Evolutionary conservation across 1,284 basidiomycete genomes (phyloP), one percentile per base, ranked within the genome.

Genomic region (Irpex sp.): DNA sequence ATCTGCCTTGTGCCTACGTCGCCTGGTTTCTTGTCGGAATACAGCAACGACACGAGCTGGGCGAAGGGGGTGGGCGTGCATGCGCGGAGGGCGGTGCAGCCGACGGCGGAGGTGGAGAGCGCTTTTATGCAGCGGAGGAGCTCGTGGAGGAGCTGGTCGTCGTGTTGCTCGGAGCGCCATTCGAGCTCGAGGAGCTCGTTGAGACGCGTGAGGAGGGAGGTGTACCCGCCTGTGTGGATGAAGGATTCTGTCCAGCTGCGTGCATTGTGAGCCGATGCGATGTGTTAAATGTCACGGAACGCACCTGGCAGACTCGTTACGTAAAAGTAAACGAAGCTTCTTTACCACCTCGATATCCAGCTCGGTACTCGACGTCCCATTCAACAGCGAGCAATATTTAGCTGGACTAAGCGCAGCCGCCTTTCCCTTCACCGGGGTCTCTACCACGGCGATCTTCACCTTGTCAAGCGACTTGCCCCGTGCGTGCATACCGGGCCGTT

Each of bases 81-180:
- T 65, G 85, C 89, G 9, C 93, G 88, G 2, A 99, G 83, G 0
- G 96, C 94, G 36, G 85, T 85, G 70, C 86, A 92, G 11, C 90
- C 91, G 44, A 95, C 92, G 7, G 90, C 88, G 1, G 96, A 97
- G 0, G 96, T 96, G 0, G 91, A 89, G 1, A 99, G 81, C 0
- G 93, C 97, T 74, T 97, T 97, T 76, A 99, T 87, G 77, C 96
- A 98, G 2, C 96, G 88, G 34, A 99, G 80, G 0, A 99, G 79
- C 74, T 98, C 97, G 70, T 97, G 91, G 6, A 99, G 82, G 57
- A 97, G 82, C 74, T 96, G 89, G 74, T 99, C 97, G 72, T 98
- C 97, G 70, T 97, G 96, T 73, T 98, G 96, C 74, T 99, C 97
- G 75, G 98, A 97, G 66, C 96, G 88, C 97, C 97, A 99, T 78